phyloP scores from a whole-genome alignment of 2,329 filamentous ascomycete genomes.

The Aspergillus fumigatus region DNA sequence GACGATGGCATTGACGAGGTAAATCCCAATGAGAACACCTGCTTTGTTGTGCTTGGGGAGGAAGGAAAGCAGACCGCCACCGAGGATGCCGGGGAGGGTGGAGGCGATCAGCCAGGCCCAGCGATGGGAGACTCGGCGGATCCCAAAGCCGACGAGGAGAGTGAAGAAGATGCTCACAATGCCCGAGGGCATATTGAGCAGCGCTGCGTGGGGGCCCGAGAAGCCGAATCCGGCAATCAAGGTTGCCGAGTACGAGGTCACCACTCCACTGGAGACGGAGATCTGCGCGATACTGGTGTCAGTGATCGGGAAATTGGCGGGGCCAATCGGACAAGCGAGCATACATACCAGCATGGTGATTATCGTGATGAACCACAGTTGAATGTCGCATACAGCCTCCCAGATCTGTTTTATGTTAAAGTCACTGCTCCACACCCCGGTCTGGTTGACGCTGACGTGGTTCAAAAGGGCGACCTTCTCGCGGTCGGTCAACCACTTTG shows the following conservation, averaged over 20 bases:
- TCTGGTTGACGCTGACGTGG: conserved; percentile 46
- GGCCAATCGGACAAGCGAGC: not conserved
- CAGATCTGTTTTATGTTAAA: conserved; percentile 46
- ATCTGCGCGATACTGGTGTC: not conserved
- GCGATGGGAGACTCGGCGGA: conserved; percentile 37
- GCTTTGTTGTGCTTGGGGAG: conserved; percentile 36
- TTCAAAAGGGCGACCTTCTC: conserved; percentile 39
- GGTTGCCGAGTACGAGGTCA: conserved; percentile 44
- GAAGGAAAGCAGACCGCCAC: conserved; percentile 37
- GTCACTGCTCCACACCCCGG: conserved; percentile 48
- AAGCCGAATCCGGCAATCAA: conserved; percentile 42
- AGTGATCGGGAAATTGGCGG: not conserved
- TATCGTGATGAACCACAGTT: conserved; percentile 43
- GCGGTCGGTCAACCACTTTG: conserved; percentile 21
- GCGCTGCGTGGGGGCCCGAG: conserved; percentile 38
- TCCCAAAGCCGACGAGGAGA: conserved; percentile 38
- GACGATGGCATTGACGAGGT: conserved; percentile 43
- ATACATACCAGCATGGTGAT: conserved; percentile 10
- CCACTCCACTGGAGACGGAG: conserved; percentile 37
- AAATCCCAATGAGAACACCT: conserved; percentile 42
- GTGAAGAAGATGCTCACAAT: conserved; percentile 39
- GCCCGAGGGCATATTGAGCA: conserved; percentile 43
- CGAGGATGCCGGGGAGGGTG: conserved; percentile 46
- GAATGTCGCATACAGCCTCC: conserved; percentile 44
- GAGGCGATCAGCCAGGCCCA: conserved; percentile 41